Conservation (phyloP, 2,329 filamentous ascomycete species). For the Aspergillus awamori region DNA sequence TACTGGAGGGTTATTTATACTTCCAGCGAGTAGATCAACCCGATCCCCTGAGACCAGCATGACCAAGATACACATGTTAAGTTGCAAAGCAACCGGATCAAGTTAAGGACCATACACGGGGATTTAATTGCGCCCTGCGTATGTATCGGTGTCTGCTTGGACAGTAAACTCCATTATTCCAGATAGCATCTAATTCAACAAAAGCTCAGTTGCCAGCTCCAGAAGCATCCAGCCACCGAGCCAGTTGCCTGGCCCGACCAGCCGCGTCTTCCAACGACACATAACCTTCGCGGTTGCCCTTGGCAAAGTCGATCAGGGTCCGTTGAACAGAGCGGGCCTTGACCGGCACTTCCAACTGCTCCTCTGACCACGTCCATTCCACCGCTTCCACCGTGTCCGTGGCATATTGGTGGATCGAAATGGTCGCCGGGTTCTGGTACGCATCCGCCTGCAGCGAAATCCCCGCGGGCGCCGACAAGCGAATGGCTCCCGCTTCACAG, state of each 20-base stretch:
- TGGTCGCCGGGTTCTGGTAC: not conserved
- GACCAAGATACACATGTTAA: too few relatives aligned
- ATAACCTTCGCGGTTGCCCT: not conserved
- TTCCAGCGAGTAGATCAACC: too few relatives aligned
- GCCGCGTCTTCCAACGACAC: conserved; percentile 5
- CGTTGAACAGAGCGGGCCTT: not conserved
- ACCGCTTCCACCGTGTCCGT: not conserved
- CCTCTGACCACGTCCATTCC: not conserved
- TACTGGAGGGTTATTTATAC: too few relatives aligned
- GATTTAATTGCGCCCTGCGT: too few relatives aligned
- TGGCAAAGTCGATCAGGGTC: not conserved
- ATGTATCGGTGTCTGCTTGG: too few relatives aligned
- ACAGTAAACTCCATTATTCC: too few relatives aligned
- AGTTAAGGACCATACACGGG: too few relatives aligned
- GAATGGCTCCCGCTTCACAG: not conserved
- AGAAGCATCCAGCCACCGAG: conserved; percentile 1
- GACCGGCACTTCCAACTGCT: not conserved
- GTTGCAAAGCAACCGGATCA: too few relatives aligned
- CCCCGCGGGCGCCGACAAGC: not conserved
- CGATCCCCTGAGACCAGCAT: too few relatives aligned
- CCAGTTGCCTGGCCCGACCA: not conserved
- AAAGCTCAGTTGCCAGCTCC: too few relatives aligned
- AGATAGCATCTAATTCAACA: too few relatives aligned
- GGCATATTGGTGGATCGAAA: not conserved
- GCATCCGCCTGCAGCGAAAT: not conserved